Base-by-base conservation (phyloP, 73 alveolate genomes). In the Symbiodinium natans region DNA sequence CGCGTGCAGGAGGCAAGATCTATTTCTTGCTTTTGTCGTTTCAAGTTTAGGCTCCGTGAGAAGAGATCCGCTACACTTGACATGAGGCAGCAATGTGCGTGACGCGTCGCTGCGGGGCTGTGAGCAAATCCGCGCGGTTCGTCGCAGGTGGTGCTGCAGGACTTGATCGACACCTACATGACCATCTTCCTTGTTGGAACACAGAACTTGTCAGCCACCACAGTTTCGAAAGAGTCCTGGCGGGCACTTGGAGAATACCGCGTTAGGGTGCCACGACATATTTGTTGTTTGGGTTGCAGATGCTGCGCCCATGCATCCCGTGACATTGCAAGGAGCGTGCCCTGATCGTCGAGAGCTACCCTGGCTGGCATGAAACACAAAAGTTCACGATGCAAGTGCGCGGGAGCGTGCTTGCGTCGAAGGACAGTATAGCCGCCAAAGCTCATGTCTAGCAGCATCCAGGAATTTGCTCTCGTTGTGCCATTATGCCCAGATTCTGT, bases 81-180 rank as follows among this genome's bases (percentile, higher is more conserved):
- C n/a, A n/a, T n/a, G n/a, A n/a, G n/a, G n/a, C n/a, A n/a, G n/a
- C n/a, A n/a, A n/a, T n/a, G n/a, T n/a, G n/a, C n/a, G 17, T 48
- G 63, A 17, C 8, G 17, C 8, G 8, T 17, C 63, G 17, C 63
- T 48, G 63, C 23, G 63, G 63, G 63, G 8, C 63, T 48, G 63
- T 8, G 63, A 48, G 17, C 63, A 48, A 17, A 17, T 48, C 63
- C 63, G 8, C 33, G 77, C 9, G 5, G 29, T 63, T 63, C 5
- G 17, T 9, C 15, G 27, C 42, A 90, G 97, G 89, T 71, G 80
- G 88, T 31, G 29, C 52, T 90, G 41, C 97, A 90, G 17, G 54
- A 54, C 82, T 41, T 90, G 68, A 90, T 90, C n/a, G 97, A 90
- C 80, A 90, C 97, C 89, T 90, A 90, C 97, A 90, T 90, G 97